Conservation (phyloP, 805 yeast species). For the Saturnispora hagleri region DNA sequence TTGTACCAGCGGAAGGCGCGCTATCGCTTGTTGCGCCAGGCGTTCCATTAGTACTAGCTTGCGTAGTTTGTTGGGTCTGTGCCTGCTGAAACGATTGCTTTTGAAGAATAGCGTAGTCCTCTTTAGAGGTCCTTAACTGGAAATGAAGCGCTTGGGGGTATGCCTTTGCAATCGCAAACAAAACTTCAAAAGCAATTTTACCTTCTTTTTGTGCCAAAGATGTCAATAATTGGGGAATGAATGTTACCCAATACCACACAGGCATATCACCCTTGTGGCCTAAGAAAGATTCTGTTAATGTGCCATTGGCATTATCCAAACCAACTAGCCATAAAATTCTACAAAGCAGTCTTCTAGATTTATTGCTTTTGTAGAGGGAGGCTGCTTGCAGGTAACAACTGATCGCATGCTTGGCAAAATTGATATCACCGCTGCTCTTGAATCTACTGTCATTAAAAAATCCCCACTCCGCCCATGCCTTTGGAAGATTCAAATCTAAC, state of each 20-base stretch:
- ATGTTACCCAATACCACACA: constrained; percentile 98
- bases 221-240: constrained; percentile 86
- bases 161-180: constrained; percentile 87
- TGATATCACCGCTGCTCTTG: constrained; percentile 70
- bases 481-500: constrained; percentile 84
- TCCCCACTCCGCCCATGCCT: constrained; percentile 99
- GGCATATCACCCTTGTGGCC: constrained; percentile 93
- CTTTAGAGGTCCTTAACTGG: constrained; percentile 91
- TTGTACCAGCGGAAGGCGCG: not conserved
- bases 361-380: constrained; percentile 86
- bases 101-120: constrained; percentile 82
- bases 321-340: constrained; percentile 90
- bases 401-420: constrained; percentile 85
- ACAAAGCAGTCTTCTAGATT: constrained; percentile 79
- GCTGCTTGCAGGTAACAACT: constrained; percentile 97
- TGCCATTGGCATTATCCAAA: constrained; percentile 76
- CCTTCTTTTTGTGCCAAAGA: constrained; percentile 91
- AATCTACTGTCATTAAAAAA: constrained; percentile 82
- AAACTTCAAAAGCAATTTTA: constrained; percentile 72
- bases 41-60: not conserved
- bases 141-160: constrained; percentile 97
- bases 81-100: constrained; percentile 44
- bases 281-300: constrained; percentile 80
- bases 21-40: not conserved
- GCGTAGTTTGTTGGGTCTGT: constrained; percentile 1